Conservation (phyloP, 2,329 filamentous ascomycete genomes). For the Aaosphaeria arxii region DNA sequence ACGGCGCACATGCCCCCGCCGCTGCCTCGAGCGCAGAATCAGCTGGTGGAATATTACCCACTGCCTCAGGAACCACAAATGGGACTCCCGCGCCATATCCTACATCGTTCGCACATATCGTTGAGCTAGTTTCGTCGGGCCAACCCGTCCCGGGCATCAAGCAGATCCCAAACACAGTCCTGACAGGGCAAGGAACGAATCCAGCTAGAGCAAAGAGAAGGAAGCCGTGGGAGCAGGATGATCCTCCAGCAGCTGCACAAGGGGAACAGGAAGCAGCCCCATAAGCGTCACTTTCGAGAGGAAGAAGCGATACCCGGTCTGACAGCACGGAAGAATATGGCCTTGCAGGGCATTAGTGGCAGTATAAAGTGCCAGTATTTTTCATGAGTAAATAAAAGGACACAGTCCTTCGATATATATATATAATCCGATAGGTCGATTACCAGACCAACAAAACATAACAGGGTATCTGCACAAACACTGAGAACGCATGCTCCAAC, state of each 20-base stretch:
- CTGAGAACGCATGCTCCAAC: too few species aligned
- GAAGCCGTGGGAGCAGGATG: conserved; percentile 79
- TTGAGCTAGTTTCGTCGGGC: conserved; percentile 78
- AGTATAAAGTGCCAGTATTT: too few species aligned
- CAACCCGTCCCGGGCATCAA: conserved; percentile 83
- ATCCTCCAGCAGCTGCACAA: conserved; percentile 5
- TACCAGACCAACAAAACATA: too few species aligned
- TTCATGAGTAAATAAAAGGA: too few species aligned
- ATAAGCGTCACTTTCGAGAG: neutral
- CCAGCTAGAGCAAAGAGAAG: conserved; percentile 52
- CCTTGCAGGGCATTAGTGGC: too few species aligned
- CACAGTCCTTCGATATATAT: too few species aligned
- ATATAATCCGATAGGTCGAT: too few species aligned
- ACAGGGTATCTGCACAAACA: too few species aligned
- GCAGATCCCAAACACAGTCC: conserved; percentile 77
- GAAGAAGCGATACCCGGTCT: neutral
- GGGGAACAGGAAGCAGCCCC: neutral
- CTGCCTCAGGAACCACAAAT: conserved; percentile 13
- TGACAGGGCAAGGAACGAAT: conserved; percentile 64
- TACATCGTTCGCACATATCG: conserved; percentile 78
- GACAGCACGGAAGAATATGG: too few species aligned
- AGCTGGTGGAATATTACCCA: conserved; percentile 20
- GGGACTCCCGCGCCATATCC: conserved; percentile 67
- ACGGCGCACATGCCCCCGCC: neutral
- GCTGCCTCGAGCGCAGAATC: conserved; percentile 4